phyloP scores from a whole-genome alignment of 2,329 filamentous ascomycete species.

The Aspergillus hiratsukae region DNA sequence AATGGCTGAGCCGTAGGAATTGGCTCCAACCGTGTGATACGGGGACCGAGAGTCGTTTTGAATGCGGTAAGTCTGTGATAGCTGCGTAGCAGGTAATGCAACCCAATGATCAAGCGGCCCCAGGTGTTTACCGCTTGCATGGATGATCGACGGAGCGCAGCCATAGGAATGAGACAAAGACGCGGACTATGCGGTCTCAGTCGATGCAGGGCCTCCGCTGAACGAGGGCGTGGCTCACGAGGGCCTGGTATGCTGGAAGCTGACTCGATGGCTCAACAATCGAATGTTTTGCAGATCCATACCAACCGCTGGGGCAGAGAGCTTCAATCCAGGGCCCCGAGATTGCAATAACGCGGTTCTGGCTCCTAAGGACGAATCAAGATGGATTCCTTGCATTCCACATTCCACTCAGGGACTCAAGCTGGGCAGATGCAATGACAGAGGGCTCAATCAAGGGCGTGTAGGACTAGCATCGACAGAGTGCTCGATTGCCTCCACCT shows the following conservation, averaged over 20 bases:
- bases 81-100: slow-evolving; percentile 3
- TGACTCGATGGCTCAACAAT: neutral
- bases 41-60: neutral
- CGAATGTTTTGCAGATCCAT: slow-evolving; percentile 14
- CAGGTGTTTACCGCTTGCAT: slow-evolving; percentile 5
- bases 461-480: slow-evolving; percentile 5
- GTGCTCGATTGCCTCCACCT: slow-evolving; percentile 18
- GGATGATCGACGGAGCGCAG: slow-evolving; percentile 6
- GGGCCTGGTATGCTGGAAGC: neutral
- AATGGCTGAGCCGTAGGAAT: neutral
- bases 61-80: neutral
- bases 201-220: neutral
- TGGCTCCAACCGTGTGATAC: neutral
- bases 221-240: neutral
- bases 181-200: neutral
- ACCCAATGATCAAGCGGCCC: neutral
- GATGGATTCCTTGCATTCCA: slow-evolving; percentile 19
- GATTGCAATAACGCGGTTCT: neutral
- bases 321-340: neutral
- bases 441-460: slow-evolving; percentile 8
- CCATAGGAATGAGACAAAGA: slow-evolving; percentile 13
- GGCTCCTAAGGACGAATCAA: neutral
- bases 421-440: slow-evolving; percentile 4
- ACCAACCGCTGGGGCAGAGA: slow-evolving; percentile 4
- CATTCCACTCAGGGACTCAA: slow-evolving; percentile 26